phyloP scores from a whole-genome alignment of 2,329 filamentous ascomycete genomes.

The Fusarium verrucosum region DNA sequence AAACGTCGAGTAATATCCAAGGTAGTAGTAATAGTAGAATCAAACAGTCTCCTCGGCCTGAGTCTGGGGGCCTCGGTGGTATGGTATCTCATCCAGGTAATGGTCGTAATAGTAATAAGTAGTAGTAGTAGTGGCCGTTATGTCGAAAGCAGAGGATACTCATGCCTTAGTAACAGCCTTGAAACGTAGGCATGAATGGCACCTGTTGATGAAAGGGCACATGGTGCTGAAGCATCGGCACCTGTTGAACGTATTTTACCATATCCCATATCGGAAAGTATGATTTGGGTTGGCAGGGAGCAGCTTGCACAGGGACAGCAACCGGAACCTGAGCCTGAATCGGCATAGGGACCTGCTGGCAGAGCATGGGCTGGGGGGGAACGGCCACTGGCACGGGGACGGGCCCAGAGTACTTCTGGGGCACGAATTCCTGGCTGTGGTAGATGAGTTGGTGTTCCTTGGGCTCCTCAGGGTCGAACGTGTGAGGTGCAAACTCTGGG shows the following conservation, averaged over 20 bases:
- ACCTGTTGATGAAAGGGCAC: conserved; percentile 64
- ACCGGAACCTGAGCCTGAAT: conserved; percentile 51
- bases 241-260: conserved; percentile 62
- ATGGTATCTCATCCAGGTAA: conserved; percentile 34
- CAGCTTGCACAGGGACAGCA: conserved; percentile 50
- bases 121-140: background rate
- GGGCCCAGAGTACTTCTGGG: conserved; percentile 57
- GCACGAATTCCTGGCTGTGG: conserved; percentile 57
- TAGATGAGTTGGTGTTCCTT: conserved; percentile 52
- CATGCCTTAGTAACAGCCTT: conserved; percentile 57
- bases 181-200: conserved; percentile 61
- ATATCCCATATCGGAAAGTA: conserved; percentile 62
- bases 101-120: conserved; percentile 18
- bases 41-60: conserved; percentile 25
- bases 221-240: conserved; percentile 59
- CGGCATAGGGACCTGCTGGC: conserved; percentile 46
- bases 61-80: conserved; percentile 17
- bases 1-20: conserved; percentile 37
- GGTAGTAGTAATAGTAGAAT: conserved; percentile 28
- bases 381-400: conserved; percentile 43
- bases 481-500: conserved; percentile 54
- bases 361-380: conserved; percentile 43
- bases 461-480: conserved; percentile 59
- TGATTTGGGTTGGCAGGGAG: conserved; percentile 57
- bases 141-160: conserved; percentile 7